Conservation (phyloP, 805 yeast genomes). For the Candida awuae region DNA sequence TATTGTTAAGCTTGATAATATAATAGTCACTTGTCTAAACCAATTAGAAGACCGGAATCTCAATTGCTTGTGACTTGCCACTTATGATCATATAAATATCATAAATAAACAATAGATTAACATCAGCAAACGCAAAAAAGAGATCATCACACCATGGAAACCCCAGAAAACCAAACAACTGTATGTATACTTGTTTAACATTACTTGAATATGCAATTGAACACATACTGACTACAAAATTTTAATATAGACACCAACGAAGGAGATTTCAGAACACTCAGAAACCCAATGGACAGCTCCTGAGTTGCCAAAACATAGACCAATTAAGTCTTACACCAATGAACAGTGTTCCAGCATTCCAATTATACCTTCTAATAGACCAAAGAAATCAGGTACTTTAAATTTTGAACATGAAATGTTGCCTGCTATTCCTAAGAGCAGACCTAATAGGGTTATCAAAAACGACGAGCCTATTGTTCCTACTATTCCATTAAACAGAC, state of each 20-base stretch:
- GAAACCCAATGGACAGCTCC: slow-evolving; percentile 5
- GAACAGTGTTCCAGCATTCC: slow-evolving; percentile 1
- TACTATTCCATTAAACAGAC: slow-evolving; percentile 15
- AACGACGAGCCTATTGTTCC: slow-evolving; percentile 6
- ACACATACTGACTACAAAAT: background rate
- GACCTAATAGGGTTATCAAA: no score
- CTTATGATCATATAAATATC: slow-evolving; percentile 1
- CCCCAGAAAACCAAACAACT: slow-evolving; percentile 18
- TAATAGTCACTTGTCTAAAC: no score
- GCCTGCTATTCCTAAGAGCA: background rate
- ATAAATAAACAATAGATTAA: no score
- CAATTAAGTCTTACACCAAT: background rate
- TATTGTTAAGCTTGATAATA: no score
- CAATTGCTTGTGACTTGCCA: slow-evolving; percentile 1
- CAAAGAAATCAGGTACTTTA: slow-evolving; percentile 3
- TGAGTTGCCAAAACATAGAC: slow-evolving; percentile 14
- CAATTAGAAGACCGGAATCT: no score
- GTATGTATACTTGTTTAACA: slow-evolving; percentile 19
- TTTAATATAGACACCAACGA: slow-evolving; percentile 3
- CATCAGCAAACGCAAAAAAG: no score
- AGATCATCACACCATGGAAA: slow-evolving; percentile 16
- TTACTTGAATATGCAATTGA: no score
- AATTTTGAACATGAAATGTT: no score
- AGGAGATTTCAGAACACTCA: no score
- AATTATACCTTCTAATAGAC: slow-evolving; percentile 5